Evolutionary conservation across 139 green algal species (phyloP).

Genomic region (Chlamydomonas asymmetrica): DNA sequence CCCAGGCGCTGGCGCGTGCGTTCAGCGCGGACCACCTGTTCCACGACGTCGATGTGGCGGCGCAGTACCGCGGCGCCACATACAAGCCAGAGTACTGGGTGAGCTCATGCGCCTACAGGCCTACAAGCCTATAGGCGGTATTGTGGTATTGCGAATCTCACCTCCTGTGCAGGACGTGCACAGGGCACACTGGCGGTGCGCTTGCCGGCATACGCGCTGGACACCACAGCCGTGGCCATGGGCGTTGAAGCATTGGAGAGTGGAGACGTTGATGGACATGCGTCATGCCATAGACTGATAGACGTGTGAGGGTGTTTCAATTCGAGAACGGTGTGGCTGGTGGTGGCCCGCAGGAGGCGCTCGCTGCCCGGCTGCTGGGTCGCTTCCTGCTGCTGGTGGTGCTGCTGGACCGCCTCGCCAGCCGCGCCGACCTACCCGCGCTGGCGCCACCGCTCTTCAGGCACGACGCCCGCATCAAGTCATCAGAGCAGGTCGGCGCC

Average conservation of each 20-base stretch:
- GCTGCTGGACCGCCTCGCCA: slow-evolving; percentile 65
- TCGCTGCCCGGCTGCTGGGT: slow-evolving; percentile 67
- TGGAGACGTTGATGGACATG: background rate
- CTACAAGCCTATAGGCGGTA: background rate
- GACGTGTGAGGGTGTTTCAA: background rate
- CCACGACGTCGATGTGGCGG: slow-evolving; percentile 51
- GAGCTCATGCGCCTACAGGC: background rate
- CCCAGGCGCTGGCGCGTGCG: slow-evolving; percentile 39
- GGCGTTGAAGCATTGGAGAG: background rate
- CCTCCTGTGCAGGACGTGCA: too few species aligned
- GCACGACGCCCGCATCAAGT: slow-evolving; percentile 52
- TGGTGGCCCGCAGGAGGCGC: slow-evolving; percentile 55
- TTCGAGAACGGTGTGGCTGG: too few species aligned
- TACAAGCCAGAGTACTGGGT: slow-evolving; percentile 59
- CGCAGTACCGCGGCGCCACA: slow-evolving; percentile 27
- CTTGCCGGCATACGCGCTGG: too few species aligned
- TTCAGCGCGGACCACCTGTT: slow-evolving; percentile 59
- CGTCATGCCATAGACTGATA: background rate
- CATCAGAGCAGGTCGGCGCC: slow-evolving; percentile 55
- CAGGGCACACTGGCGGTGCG: too few species aligned
- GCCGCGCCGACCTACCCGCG: slow-evolving; percentile 12
- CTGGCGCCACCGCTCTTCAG: slow-evolving; percentile 64
- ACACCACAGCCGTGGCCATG: background rate
- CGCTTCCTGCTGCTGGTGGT: slow-evolving; percentile 78
- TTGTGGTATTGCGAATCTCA: too few species aligned